A percentile compares a stretch with the other conserved stretches of the same genome.
These are phyloP conservation scores for Coniophora puteana DNA, from an alignment of 1,284 basidiomycete species.

Conservation along the genomic window DNA sequence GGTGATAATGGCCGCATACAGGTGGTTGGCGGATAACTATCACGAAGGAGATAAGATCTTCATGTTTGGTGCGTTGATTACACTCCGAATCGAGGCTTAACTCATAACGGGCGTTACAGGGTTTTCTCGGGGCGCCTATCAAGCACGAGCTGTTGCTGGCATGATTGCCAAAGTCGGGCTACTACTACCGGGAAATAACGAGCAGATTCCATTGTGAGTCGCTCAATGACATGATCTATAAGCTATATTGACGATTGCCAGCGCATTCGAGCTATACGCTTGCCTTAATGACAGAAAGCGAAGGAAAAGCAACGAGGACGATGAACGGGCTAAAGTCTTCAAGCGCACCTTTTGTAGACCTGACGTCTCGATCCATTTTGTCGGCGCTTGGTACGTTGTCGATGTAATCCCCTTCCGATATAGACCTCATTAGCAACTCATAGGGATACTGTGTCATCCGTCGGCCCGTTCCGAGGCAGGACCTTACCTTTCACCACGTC, in stretches of 20 bases:
- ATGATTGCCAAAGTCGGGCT: constrained; percentile 38
- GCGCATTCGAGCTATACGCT: constrained; percentile 27
- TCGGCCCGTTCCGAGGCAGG: constrained; percentile 26
- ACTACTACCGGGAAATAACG: constrained; percentile 30
- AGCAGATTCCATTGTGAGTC: constrained; percentile 34
- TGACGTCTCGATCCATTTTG: constrained; percentile 29
- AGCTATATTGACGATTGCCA: constrained; percentile 10
- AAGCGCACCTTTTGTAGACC: constrained; percentile 22
- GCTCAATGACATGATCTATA: background rate
- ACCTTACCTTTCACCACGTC: constrained; percentile 25
- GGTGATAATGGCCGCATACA: constrained; percentile 31
- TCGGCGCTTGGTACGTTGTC: constrained; percentile 31
- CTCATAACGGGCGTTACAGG: constrained; percentile 19
- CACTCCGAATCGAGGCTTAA: background rate
- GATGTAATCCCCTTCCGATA: background rate
- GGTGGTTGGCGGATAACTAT: constrained; percentile 33
- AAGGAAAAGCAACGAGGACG: constrained; percentile 8
- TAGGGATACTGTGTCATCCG: constrained; percentile 33
- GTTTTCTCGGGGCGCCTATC: constrained; percentile 38
- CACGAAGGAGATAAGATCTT: constrained; percentile 28
- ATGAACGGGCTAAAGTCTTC: constrained; percentile 19
- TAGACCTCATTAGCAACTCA: too few species aligned
- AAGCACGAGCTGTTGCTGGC: constrained; percentile 32
- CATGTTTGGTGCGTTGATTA: constrained; percentile 26
- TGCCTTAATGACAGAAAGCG: constrained; percentile 14